Percentiles rank a stretch among this genome's conserved stretches.
These are phyloP conservation scores for Notholithocarpus densiflorus DNA, from an alignment of 306 rosid species.

Conservation along the genomic window DNA sequence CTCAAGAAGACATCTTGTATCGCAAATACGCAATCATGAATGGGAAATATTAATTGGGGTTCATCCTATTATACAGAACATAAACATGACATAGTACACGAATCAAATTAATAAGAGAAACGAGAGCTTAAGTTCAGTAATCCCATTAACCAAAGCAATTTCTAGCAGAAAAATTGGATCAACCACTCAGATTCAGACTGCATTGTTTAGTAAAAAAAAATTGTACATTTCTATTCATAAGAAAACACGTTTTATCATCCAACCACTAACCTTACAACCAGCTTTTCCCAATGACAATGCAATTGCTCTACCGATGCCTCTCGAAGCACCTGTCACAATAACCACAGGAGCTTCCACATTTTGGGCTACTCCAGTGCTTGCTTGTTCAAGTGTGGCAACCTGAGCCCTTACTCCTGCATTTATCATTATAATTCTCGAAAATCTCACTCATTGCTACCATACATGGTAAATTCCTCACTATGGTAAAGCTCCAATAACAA, in stretches of 20 bases:
- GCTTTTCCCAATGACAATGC: conserved; percentile 82
- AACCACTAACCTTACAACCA: conserved; percentile 80
- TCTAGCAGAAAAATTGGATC: not conserved
- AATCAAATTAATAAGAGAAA: not conserved
- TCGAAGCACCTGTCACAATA: conserved; percentile 89
- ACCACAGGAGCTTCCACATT: conserved; percentile 82
- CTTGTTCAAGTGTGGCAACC: conserved; percentile 64
- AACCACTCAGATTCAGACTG: not conserved
- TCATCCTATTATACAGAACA: not conserved
- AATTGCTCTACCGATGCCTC: conserved; percentile 88
- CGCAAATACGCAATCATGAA: not conserved
- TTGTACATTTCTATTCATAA: not conserved
- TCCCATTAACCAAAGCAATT: not conserved
- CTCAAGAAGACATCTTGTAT: not conserved
- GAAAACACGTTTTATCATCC: not conserved
- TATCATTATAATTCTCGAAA: not conserved
- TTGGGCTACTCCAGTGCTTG: conserved; percentile 41
- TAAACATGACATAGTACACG: not conserved
- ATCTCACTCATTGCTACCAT: not conserved
- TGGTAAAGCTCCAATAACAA: not conserved
- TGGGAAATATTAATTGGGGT: not conserved
- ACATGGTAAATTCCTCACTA: not conserved
- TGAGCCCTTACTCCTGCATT: conserved; percentile 70
- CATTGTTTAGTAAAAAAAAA: not conserved
- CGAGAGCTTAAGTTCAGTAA: not conserved